Evolutionary conservation across 2,329 filamentous ascomycete species (phyloP), one percentile per base, ranked within the genome.

Genomic region (Calonectria hongkongensis): DNA sequence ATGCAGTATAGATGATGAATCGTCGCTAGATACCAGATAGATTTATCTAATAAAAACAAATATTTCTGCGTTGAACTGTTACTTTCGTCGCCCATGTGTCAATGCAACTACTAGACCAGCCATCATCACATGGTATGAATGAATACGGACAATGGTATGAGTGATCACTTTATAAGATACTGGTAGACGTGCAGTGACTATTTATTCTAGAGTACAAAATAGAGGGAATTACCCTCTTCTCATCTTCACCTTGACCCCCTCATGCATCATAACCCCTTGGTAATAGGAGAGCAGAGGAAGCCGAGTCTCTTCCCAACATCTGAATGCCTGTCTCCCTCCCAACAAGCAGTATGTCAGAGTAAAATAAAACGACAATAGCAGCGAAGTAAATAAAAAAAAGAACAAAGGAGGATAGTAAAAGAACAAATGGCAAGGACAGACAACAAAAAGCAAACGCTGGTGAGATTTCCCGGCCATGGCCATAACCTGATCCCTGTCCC

Each of bases 151-250:
- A 30, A 13, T 18, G 21, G 25, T 63, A 7, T 15, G n/a, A 54
- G 48, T 39, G 50, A 43, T 50, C 56, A 63, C 33, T 45, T 50
- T 51, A 56, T 69, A 33, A 63, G 58, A 63, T 63, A 69, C 41
- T 30, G 47, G 54, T 71, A 60, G 65, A 68, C 66, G 65, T 73
- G 70, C 67, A 76, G 64, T 45, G 72, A 64, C 64, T 78, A 79
- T 75, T 74, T 76, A 74, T 72, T 79, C 77, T 78, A 79, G 70
- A 79, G 63, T 79, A 79, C 78, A 79, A 72, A 67, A 67, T 60
- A 75, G 70, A 70, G 48, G 64, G 73, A 68, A 71, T 54, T 56
- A 54, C 58, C 50, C 48, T 73, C 66, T 58, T 47, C 25, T 71
- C 70, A 39, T 54, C 33, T 65, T 58, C 69, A 62, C 45, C 68